A percentile compares a stretch with the other conserved stretches of the same genome.
Evolutionary conservation across 306 rosid genomes (phyloP).

Genomic region (Medicago ruthenica): DNA sequence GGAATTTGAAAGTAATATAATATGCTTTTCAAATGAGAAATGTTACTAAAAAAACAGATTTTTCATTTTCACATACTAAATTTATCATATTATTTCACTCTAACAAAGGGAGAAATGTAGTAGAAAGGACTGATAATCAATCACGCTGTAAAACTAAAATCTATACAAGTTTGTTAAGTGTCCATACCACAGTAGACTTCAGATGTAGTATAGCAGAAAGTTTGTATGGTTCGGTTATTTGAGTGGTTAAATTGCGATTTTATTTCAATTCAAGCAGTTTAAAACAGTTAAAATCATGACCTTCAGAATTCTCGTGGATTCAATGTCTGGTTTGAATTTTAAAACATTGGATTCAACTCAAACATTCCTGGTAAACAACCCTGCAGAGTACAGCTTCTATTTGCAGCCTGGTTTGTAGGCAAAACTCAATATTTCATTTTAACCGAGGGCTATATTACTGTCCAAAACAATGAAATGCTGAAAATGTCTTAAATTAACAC

Average conservation of each 20-base stretch:
- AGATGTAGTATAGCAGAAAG: not conserved
- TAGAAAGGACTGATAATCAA: not conserved
- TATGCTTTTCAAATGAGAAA: not conserved
- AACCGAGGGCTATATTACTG: not conserved
- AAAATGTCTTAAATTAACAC: not conserved
- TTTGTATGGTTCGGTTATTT: not conserved
- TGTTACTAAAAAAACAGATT: not conserved
- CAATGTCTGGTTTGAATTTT: no score
- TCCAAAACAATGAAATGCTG: not conserved
- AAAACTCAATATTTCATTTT: no score
- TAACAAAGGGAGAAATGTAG: not conserved
- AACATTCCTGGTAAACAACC: not conserved
- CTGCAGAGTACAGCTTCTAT: not conserved
- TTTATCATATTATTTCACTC: slow-evolving; percentile 13
- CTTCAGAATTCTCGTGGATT: not conserved
- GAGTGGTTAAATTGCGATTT: not conserved
- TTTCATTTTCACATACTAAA: not conserved
- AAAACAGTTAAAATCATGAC: not conserved
- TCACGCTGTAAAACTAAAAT: not conserved
- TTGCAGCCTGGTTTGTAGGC: not conserved
- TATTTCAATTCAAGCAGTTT: not conserved
- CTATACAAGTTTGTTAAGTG: not conserved
- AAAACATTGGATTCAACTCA: not conserved
- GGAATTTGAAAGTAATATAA: not conserved
- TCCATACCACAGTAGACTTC: not conserved